Evolutionary conservation across 306 rosid species (phyloP), one percentile per base, ranked within the genome.

Genomic region (Prunus padus): DNA sequence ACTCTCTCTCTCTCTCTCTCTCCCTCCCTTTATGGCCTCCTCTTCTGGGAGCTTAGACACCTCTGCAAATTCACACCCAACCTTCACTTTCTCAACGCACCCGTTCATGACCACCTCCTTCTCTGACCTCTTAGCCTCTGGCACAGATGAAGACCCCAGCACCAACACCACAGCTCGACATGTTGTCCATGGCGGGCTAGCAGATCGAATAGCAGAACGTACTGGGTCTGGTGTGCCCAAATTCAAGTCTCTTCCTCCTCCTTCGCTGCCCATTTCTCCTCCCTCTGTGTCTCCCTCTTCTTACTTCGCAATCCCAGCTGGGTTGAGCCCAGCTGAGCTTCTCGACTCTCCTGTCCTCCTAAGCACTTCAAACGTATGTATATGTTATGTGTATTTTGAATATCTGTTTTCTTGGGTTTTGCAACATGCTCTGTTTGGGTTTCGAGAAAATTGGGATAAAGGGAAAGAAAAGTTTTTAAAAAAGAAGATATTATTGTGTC

Each of bases 281-380:
- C 90, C 97, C 4, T 76, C 90, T 2, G 49, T 87, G 13, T 88
- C 96, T 68, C 93, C 96, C 19, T 88, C 96, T 62, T 85, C 96
- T 57, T 89, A 86, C 78, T 95, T 95, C 56, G 45, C 89, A 15
- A 84, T 95, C 69, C 97, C 97, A 11, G 79, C 86, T 73, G 97
- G 93, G 7, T 26, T 95, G 57, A 92, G 88, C 76, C 96, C 92
- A 0, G 87, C 97, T 18, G 99, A 95, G 74, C 93, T 95, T 52
- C 91, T 95, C 9, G 97, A 95, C 79, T 95, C 99, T 10, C 99
- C 99, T 8, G 92, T 92, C 31, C 95, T 92, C 16, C 86, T 92
- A n/a, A 82, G 65, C 72, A 22, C 88, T 60, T 89, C 90, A 65
- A 81, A 88, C 76, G 98, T 95, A 76, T 78, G 96, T 22, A 56